These are phyloP conservation scores for Leccinum olivaceopallidum DNA, from an alignment of 768 basidiomycete genomes.

Conservation along the genomic window DNA sequence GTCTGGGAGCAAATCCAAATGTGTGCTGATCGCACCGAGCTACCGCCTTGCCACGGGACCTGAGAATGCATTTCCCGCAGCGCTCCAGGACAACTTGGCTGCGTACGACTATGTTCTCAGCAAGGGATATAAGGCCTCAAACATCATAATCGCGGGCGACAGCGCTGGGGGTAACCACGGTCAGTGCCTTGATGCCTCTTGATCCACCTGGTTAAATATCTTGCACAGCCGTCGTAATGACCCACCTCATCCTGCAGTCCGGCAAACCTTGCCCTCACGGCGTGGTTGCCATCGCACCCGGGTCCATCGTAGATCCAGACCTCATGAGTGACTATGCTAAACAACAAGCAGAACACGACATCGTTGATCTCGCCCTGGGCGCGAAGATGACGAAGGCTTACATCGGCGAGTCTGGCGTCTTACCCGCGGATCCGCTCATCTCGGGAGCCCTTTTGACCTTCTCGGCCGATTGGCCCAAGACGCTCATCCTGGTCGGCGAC, in stretches of 20 bases:
- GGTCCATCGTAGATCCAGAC: background rate
- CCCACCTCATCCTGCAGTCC: slow-evolving; percentile 49
- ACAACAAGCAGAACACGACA: slow-evolving; percentile 3
- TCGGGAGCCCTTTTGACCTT: slow-evolving; percentile 21
- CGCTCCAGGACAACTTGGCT: slow-evolving; percentile 24
- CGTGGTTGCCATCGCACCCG: slow-evolving; percentile 57
- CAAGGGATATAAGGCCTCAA: slow-evolving; percentile 25
- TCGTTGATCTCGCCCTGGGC: background rate
- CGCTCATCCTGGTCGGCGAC: slow-evolving; percentile 21
- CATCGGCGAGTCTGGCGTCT: slow-evolving; percentile 13
- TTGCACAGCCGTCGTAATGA: slow-evolving; percentile 22
- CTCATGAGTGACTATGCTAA: slow-evolving; percentile 1
- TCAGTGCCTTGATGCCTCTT: slow-evolving; percentile 5
- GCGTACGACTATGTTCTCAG: slow-evolving; percentile 29
- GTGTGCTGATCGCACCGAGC: slow-evolving; percentile 22
- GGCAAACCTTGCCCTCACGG: slow-evolving; percentile 49
- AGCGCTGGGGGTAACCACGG: slow-evolving; percentile 30
- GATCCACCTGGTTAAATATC: background rate
- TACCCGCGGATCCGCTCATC: slow-evolving; percentile 17
- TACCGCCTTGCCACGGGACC: slow-evolving; percentile 28
- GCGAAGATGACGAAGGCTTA: slow-evolving; percentile 2
- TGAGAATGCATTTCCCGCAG: slow-evolving; percentile 25
- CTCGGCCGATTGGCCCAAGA: slow-evolving; percentile 21
- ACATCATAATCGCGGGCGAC: slow-evolving; percentile 23
- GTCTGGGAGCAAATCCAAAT: slow-evolving; percentile 2